Evolutionary conservation across 2,329 filamentous ascomycete species (phyloP), one percentile per base, ranked within the genome.

Genomic region (Penicillium sp.): DNA sequence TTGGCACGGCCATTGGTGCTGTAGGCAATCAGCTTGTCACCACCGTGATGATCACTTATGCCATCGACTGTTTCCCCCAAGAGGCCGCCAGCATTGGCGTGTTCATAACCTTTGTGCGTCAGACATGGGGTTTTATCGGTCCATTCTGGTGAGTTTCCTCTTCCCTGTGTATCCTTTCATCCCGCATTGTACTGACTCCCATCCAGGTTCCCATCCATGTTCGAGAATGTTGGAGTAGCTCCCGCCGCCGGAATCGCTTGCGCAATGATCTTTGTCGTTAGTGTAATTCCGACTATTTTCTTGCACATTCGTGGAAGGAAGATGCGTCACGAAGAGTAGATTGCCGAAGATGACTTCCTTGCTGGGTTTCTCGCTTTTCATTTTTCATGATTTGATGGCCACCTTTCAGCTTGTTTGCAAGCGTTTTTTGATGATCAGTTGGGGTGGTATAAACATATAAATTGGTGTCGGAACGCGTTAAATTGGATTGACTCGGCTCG

Each of bases 1-100:
- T 86, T 11, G 84, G 84, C 8, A 79, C 77, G 9, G 83, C 76
- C 4, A 79, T 83, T 54, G 76, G 75, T 0, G 79, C 79, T 0
- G 80, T 75, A 4, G 85, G 85, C 1, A 86, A 85, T 59, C 85
- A 87, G 67, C 79, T 87, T 27, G 77, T 87, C 23, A 86, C 85
- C 2, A 87, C 85, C 0, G 80, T 86, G 1, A 68, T 85, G 55
- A 80, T 85, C 51, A 87, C 85, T 0, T 87, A 72, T 65, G 80
- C 83, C 0, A 78, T 87, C 3, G 84, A 87, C 63, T 84, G 81
- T 62, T 81, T 83, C 62, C 77, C 75, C 0, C 73, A 81, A 35
- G 79, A 86, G 52, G 77, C 82, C 1, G 80, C 79, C 2, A 80
- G 78, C 50, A 76, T 87, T n/a, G 84, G 84, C 15, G 84, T 86